Percentiles rank a stretch among this genome's conserved stretches.
phyloP scores from a whole-genome alignment of 345 rosid species.

The Gossypium sturtianum region DNA sequence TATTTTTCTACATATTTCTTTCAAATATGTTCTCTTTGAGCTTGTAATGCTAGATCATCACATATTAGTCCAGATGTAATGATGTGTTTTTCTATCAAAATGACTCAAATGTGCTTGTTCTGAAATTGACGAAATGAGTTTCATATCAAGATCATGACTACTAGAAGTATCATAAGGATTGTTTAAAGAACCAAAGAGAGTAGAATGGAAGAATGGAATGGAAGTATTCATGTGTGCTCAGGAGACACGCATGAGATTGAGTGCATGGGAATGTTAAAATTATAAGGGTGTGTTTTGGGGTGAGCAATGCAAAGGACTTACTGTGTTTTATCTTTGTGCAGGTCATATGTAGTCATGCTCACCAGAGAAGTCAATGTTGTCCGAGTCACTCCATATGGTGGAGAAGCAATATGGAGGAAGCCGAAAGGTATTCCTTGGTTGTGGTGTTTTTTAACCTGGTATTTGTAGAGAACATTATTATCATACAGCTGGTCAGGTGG shows the following conservation, averaged over 20 bases:
- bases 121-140: background rate
- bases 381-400: conserved; percentile 40
- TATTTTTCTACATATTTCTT: background rate
- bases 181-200: background rate
- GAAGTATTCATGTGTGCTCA: background rate
- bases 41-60: background rate
- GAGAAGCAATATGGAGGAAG: conserved; percentile 48
- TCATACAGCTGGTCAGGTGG: conserved; percentile 29
- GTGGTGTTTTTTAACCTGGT: conserved; percentile 15
- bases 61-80: background rate
- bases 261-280: background rate
- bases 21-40: background rate
- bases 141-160: background rate
- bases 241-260: background rate
- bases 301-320: background rate
- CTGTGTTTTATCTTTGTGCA: conserved; percentile 27
- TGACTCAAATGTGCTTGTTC: background rate
- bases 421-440: conserved; percentile 31
- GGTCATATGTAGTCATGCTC: conserved; percentile 73
- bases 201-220: background rate
- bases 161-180: background rate
- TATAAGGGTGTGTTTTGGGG: background rate
- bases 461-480: conserved; percentile 21
- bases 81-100: background rate
- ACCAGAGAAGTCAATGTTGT: conserved; percentile 51